A percentile compares a stretch with the other conserved stretches of the same genome.
phyloP scores from a whole-genome alignment of 192 early-diverging fungal genomes.

The Phlyctochytrium planicorne region DNA sequence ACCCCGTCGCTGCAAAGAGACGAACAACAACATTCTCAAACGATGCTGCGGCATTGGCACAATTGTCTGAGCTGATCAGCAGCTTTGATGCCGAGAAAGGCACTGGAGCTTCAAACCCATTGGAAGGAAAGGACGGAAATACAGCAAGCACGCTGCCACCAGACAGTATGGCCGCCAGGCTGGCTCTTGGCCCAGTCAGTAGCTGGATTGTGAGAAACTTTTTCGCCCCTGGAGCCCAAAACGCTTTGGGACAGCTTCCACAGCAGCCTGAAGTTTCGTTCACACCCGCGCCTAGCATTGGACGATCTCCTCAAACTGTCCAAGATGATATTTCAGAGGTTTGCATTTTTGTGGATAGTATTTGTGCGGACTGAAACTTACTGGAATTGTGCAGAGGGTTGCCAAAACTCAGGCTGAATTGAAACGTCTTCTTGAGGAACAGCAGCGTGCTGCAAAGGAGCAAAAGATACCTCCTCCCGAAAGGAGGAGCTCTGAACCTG shows the following conservation, averaged over 20 bases:
- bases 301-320: not conserved
- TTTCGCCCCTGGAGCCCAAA: not conserved
- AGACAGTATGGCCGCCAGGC: not conserved
- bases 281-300: not conserved
- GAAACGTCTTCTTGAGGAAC: slow-evolving; percentile 17
- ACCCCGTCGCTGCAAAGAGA: slow-evolving; percentile 27
- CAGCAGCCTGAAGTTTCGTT: not conserved
- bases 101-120: not conserved
- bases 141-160: not conserved
- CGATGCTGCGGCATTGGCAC: not conserved
- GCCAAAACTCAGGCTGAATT: slow-evolving; percentile 26
- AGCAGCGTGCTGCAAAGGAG: slow-evolving; percentile 14
- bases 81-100: not conserved
- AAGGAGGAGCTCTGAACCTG: not conserved
- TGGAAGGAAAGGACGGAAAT: not conserved
- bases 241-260: not conserved
- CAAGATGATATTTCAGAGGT: not conserved
- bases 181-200: not conserved
- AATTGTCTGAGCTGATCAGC: not conserved
- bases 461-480: not conserved
- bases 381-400: not conserved
- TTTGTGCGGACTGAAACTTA: not conserved
- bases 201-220: slow-evolving; percentile 1
- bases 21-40: not conserved
- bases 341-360: not conserved